Evolutionary conservation across 2,329 filamentous ascomycete genomes (phyloP), one percentile per base, ranked within the genome.

Genomic region (Colletotrichum brevisporum): DNA sequence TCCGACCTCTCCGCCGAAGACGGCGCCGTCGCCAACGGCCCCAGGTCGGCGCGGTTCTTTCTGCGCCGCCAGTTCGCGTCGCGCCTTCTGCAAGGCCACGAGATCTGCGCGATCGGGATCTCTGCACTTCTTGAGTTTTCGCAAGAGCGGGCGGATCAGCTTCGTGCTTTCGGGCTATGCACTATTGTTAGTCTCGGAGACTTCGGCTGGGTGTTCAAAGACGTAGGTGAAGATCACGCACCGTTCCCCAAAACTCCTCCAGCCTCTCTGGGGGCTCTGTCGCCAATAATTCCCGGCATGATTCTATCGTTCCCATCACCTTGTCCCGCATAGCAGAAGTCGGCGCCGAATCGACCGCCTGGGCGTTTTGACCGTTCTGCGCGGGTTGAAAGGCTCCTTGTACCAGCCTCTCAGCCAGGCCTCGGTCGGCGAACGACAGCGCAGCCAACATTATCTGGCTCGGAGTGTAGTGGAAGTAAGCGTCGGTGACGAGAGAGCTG

Each of bases 381-480:
- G 67, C 10, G 57, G 18, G 26, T 18, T 43, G 27, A 27, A 72
- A 83, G 2, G 81, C 80, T 6, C 80, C 76, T 1, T 82, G 79
- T 13, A 89, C 75, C 52, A 89, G 72, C 4, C 80, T 78, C 69
- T 88, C 85, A 3, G 86, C 76, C 39, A 96, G 81, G 0, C 86
- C 88, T 48, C 84, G 81, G 77, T 98, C 95, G 0, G 91, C 93
- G 59, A 97, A 86, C 15, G 91, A 85, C 31, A 98, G 82, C 0
- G 95, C 90, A 0, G 94, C 91, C 69, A 98, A 87, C 90, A 95
- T 95, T 78, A 98, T 97, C 79, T 99, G 96, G 26, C 93, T 92
- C 0, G 96, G 96, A 0, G 95, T 95, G 82, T 93, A 98, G 80
- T 97, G 92, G 81, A 98, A 98, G 82, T 98, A 98, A n/a, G 90